Base-by-base conservation (phyloP, 441 rosid genomes). In the Brassica hybrid region DNA sequence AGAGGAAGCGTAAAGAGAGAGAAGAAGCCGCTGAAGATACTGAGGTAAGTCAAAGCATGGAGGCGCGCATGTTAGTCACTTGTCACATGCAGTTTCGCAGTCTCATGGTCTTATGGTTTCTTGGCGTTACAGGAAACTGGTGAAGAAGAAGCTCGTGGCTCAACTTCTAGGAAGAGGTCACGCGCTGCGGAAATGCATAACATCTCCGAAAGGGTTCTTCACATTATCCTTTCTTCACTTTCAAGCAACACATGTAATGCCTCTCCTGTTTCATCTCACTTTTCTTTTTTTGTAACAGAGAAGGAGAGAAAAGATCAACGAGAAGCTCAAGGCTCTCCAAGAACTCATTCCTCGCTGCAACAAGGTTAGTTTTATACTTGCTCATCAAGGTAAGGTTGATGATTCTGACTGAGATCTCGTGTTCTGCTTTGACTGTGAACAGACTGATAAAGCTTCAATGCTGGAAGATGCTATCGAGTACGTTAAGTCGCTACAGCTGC, bases 401-500 rank as follows among this genome's bases (percentile, higher is more conserved):
- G 8, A 34, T 23, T 23, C 65, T 60, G 38, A 12, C 56, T 71
- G 36, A 23, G 63, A 57, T 16, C 8, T 71, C 4, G 3, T 4
- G 1, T 58, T 38, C 7, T 13, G 13, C 7, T 65, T 38, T n/a
- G n/a, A n/a, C n/a, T n/a, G n/a, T 45, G 73, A 82, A 67, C 87
- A 95, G 99, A 80, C 91, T 17, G 97, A 90, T 81, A 95, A 87
- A 84, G 99, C 97, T 84, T 93, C 99, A 16, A 87, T 89, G 97
- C 86, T 95, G 38, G 97, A 93, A 12, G 99, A 95, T 81, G 99
- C 91, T 57, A 88, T 91, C 45, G 90, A 90, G 73, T 88, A 90
- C 81, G 68, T 93, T 77, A 90, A 90, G 78, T 84, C 89, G 4
- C 91, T 95, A 69, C 94, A 91, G 86, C 61, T 84, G 83, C 98